Percentiles rank a stretch among this genome's conserved stretches.
Evolutionary conservation across 1,284 basidiomycete genomes (phyloP).

Genomic region (Polyporus tsugae): DNA sequence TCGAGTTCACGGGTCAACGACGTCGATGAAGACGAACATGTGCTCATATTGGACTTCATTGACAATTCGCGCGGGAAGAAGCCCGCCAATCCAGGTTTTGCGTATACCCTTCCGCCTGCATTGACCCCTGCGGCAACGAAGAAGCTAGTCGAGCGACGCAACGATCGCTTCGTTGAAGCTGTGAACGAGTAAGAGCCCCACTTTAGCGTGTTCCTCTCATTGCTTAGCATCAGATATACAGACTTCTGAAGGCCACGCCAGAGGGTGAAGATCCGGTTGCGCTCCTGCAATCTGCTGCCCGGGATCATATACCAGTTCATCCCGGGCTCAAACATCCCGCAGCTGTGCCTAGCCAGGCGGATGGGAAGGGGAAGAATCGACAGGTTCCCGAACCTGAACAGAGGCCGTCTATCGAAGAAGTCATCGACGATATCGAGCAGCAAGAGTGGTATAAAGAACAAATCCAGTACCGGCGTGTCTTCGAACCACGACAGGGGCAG

Average conservation of each 20-base stretch:
- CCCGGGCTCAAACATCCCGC: slow-evolving; percentile 45
- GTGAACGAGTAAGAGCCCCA: slow-evolving; percentile 67
- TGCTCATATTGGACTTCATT: slow-evolving; percentile 79
- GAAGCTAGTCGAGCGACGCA: slow-evolving; percentile 78
- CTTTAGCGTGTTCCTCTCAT: not conserved
- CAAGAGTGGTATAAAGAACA: slow-evolving; percentile 76
- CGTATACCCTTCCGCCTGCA: slow-evolving; percentile 54
- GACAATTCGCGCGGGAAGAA: slow-evolving; percentile 60
- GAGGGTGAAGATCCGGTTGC: slow-evolving; percentile 65
- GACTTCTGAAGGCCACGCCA: slow-evolving; percentile 68
- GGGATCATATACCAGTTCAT: slow-evolving; percentile 74
- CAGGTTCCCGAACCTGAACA: slow-evolving; percentile 56
- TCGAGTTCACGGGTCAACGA: slow-evolving; percentile 28
- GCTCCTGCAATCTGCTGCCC: slow-evolving; percentile 71
- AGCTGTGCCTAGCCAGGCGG: slow-evolving; percentile 20
- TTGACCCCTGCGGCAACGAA: slow-evolving; percentile 68
- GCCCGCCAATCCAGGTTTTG: slow-evolving; percentile 41
- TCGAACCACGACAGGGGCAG: slow-evolving; percentile 59
- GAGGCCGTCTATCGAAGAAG: slow-evolving; percentile 63
- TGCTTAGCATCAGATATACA: slow-evolving; percentile 36
- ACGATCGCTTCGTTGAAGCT: slow-evolving; percentile 71
- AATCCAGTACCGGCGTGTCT: slow-evolving; percentile 64
- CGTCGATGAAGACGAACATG: slow-evolving; percentile 59
- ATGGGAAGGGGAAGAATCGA: slow-evolving; percentile 30
- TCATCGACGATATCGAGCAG: slow-evolving; percentile 65